Evolutionary conservation across 2,329 filamentous ascomycete genomes (phyloP), one percentile per base, ranked within the genome.

Genomic region (Ascochyta rabiei): DNA sequence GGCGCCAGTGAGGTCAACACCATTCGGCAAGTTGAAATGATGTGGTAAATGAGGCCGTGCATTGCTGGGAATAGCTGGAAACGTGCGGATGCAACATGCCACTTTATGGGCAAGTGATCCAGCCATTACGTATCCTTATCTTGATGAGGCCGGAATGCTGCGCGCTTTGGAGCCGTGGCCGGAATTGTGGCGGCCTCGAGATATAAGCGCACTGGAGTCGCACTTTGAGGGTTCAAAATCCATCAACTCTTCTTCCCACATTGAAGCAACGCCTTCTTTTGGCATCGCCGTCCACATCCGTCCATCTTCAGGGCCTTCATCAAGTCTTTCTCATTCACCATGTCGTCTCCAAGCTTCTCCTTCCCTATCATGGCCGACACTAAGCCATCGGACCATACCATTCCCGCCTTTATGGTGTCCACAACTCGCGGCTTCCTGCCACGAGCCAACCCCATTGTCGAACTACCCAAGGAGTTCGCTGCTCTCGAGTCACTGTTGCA

Each of bases 321-420:
- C 13, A 23, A 13, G 9, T 35, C 35, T n/a, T 46, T 41, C 9
- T 19, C 45, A 41, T 23, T 33, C 87, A 88, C 30, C 42, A 73
- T 73, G 68, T 45, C 66, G 49, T 49, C 59, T 28, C 56, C 67
- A 39, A 51, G 59, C n/a, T 74, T 75, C 47, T 53, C 72, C 59
- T 89, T 90, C 72, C 76, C 81, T 49, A 83, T 90, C 75, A 80
- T 90, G 38, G 77, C 81, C 52, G 87, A 89, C 76, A 82, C 85
- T 54, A 80, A 76, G 70, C 85, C 86, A 1, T 75, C 86, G 56
- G 86, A 90, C 73, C 82, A 71, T 50, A 82, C 85, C 38, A 79
- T 90, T 24, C 87, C 87, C 6, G 85, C 89, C 64, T 93, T 93
- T 79, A 90, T 91, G 85, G 89, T 92, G 34, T 91, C 89, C 39